Conservation (phyloP, 148 eudicot genomes). For the Vaccinium myrtillus region DNA sequence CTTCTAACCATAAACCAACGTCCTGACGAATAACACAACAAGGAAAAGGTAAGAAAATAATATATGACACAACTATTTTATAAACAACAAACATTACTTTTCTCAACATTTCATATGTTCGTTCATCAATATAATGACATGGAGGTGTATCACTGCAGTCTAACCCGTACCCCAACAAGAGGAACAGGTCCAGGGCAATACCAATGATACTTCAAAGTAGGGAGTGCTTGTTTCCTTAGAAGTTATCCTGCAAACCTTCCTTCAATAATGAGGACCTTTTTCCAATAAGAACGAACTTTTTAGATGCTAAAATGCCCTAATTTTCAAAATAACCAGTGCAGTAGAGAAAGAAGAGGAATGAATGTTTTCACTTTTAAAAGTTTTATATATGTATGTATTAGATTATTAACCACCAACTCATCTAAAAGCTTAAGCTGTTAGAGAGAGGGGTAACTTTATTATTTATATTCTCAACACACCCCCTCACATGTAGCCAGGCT, state of each 20-base stretch:
- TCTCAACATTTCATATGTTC: not conserved
- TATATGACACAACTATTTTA: not conserved
- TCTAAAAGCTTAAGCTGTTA: no score
- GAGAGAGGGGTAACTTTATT: no score
- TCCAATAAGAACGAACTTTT: not conserved
- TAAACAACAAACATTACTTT: not conserved
- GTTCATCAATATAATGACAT: not conserved
- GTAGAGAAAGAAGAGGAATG: no score
- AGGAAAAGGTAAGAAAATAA: not conserved
- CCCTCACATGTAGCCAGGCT: no score
- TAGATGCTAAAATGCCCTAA: no score
- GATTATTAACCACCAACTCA: no score
- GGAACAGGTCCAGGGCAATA: not conserved
- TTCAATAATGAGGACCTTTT: not conserved
- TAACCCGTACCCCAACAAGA: not conserved
- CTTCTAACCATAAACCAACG: constrained; percentile 96
- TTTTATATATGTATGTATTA: no score
- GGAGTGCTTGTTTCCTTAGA: not conserved
- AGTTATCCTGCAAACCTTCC: not conserved
- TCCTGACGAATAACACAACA: constrained; percentile 35
- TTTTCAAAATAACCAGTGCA: no score
- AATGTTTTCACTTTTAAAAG: no score
- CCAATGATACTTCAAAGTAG: not conserved
- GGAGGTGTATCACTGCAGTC: constrained; percentile 16
- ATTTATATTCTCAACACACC: no score